Conservation (phyloP, 2,329 filamentous ascomycete genomes). For the Graphiopsis chlorocephala region DNA sequence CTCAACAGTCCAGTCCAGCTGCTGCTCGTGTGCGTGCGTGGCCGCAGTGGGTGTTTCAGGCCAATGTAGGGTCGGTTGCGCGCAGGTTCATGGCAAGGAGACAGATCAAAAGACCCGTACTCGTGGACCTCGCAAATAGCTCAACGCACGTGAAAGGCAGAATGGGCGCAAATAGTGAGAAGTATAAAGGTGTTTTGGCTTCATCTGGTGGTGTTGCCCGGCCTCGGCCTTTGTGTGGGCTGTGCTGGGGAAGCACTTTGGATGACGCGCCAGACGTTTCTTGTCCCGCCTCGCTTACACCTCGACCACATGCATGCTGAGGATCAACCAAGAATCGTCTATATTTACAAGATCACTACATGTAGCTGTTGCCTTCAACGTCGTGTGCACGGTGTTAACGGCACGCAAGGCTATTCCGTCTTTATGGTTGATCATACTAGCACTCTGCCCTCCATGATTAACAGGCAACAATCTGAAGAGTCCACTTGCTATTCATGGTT, state of each 20-base stretch:
- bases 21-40: constrained; percentile 8
- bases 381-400: background rate
- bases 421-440: too few relatives aligned
- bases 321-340: background rate
- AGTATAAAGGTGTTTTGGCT: constrained; percentile 1
- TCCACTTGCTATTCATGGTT: background rate
- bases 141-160: background rate
- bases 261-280: constrained; percentile 3
- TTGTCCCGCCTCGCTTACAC: background rate
- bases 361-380: background rate
- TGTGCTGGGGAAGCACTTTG: constrained; percentile 2
- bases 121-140: background rate
- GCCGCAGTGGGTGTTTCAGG: background rate
- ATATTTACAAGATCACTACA: background rate
- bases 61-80: background rate
- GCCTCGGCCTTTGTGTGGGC: constrained; percentile 1
- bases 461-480: background rate
- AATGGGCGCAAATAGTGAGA: background rate
- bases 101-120: background rate
- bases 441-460: too few relatives aligned
- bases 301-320: background rate
- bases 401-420: background rate
- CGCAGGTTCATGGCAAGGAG: background rate
- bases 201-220: background rate
- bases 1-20: constrained; percentile 2